These are phyloP conservation scores for Cladosporium sp. DNA, from an alignment of 2,329 filamentous ascomycete species.

Conservation along the genomic window DNA sequence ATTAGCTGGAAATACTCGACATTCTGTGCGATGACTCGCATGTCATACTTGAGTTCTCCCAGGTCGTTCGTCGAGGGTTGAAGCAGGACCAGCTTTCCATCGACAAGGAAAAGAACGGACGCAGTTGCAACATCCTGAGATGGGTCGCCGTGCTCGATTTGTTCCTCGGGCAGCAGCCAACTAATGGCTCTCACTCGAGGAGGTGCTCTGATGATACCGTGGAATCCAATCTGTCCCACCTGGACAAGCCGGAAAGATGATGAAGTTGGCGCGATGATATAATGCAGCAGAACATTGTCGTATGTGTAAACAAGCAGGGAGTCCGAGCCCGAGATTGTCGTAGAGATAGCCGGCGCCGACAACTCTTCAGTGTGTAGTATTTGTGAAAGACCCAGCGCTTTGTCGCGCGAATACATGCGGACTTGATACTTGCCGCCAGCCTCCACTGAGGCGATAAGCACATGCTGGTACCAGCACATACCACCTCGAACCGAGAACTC, in stretches of 20 bases:
- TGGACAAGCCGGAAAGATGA: conserved; percentile 78
- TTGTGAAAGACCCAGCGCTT: conserved; percentile 70
- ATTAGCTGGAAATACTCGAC: conserved; percentile 94
- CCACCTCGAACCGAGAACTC: conserved; percentile 91
- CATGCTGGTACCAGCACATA: conserved; percentile 98
- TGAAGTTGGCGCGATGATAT: conserved; percentile 74
- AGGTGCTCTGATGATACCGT: conserved; percentile 92
- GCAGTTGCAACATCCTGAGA: conserved; percentile 93
- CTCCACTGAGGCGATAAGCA: conserved; percentile 91
- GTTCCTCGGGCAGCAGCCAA: conserved; percentile 91
- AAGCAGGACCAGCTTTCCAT: conserved; percentile 90
- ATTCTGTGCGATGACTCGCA: conserved; percentile 93
- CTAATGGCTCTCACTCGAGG: conserved; percentile 89
- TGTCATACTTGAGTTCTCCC: conserved; percentile 92
- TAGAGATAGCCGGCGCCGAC: conserved; percentile 82
- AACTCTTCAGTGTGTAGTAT: conserved; percentile 76
- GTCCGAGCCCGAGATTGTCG: conserved; percentile 87
- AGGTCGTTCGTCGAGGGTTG: conserved; percentile 82
- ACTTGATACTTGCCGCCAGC: conserved; percentile 74
- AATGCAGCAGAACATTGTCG: conserved; percentile 94
- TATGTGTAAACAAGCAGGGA: conserved; percentile 96
- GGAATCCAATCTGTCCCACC: conserved; percentile 96
- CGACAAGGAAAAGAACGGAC: conserved; percentile 92
- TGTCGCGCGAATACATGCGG: conserved; percentile 89
- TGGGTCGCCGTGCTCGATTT: conserved; percentile 87